A percentile compares a stretch with the other conserved stretches of the same genome.
Evolutionary conservation across 2,329 filamentous ascomycete genomes (phyloP).

Genomic region (Chaetomiaceae sp.): DNA sequence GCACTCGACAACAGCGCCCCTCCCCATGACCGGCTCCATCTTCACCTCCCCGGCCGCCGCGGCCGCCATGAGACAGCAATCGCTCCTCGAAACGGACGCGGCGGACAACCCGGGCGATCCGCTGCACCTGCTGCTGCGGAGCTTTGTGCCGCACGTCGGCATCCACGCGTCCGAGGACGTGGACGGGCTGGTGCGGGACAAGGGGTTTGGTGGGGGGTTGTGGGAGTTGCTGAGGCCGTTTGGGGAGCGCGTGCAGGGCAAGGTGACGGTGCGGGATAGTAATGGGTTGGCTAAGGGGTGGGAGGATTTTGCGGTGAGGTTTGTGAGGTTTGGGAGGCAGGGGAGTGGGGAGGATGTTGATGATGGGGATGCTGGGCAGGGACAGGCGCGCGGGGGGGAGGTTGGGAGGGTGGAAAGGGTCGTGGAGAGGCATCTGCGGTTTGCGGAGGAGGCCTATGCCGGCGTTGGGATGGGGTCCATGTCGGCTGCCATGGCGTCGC

Average conservation of each 20-base stretch:
- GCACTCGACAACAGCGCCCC: conserved; percentile 40
- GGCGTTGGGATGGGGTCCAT: conserved; percentile 12
- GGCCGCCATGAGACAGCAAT: conserved; percentile 33
- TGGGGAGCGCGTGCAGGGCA: conserved; percentile 81
- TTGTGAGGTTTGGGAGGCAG: conserved; percentile 69
- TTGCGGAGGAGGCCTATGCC: conserved; percentile 58
- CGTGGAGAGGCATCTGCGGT: conserved; percentile 71
- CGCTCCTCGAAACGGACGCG: conserved; percentile 39
- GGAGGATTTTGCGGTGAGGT: conserved; percentile 87
- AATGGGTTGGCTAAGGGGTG: conserved; percentile 75
- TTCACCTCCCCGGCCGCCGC: conserved; percentile 47
- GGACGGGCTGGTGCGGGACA: conserved; percentile 71
- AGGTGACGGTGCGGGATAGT: conserved; percentile 86
- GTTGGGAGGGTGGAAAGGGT: conserved; percentile 72
- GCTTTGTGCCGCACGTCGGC: conserved; percentile 85
- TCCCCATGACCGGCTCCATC: neutral
- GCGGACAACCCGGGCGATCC: conserved; percentile 49
- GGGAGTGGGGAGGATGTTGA: conserved; percentile 51
- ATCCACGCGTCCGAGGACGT: conserved; percentile 85
- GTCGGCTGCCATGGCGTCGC: conserved; percentile 32
- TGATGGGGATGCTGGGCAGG: conserved; percentile 30
- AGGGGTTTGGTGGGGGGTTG: conserved; percentile 78
- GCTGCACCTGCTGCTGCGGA: conserved; percentile 66
- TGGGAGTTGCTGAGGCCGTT: conserved; percentile 86
- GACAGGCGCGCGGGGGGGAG: conserved; percentile 31